Percentiles rank a stretch among this genome's conserved stretches.
Evolutionary conservation across 805 yeast species (phyloP).

Genomic region (Clavispora santaluciae): DNA sequence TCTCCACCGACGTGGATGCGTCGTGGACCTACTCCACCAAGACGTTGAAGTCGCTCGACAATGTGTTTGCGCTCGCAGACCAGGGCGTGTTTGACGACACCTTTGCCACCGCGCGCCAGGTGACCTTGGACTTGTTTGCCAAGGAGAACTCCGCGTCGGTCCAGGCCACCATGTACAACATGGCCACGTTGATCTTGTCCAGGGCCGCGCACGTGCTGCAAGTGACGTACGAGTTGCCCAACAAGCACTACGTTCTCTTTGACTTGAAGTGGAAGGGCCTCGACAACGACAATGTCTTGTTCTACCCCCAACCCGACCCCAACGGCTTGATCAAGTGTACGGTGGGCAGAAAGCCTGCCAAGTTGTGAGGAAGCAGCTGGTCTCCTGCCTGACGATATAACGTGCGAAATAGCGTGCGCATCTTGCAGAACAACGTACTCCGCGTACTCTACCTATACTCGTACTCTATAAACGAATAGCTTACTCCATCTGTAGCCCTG

Average conservation of each 20-base stretch:
- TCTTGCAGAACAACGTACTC: no score
- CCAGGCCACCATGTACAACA: conserved; percentile 95
- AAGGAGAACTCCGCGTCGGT: conserved; percentile 88
- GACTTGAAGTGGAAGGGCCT: conserved; percentile 84
- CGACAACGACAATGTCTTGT: conserved; percentile 73
- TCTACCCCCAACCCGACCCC: conserved; percentile 89
- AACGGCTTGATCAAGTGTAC: conserved; percentile 87
- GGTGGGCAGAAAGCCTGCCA: conserved; percentile 59
- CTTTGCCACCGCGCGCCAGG: conserved; percentile 56
- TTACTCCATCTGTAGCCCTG: no score
- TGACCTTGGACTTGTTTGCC: conserved; percentile 76
- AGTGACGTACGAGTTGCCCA: conserved; percentile 78
- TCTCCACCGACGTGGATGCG: conserved; percentile 82
- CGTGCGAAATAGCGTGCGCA: no score
- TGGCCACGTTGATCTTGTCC: conserved; percentile 69
- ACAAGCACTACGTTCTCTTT: conserved; percentile 83
- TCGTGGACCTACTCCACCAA: conserved; percentile 61
- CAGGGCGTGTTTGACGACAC: conserved; percentile 62
- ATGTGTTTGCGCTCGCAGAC: conserved; percentile 49
- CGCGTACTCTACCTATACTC: no score
- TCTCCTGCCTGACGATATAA: neutral
- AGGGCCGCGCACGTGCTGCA: conserved; percentile 51
- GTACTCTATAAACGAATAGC: no score
- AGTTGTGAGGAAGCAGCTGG: conserved; percentile 37
- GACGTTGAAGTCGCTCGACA: conserved; percentile 33